Conservation (phyloP, 1,284 basidiomycete species). For the Cryptococcus floricola region DNA sequence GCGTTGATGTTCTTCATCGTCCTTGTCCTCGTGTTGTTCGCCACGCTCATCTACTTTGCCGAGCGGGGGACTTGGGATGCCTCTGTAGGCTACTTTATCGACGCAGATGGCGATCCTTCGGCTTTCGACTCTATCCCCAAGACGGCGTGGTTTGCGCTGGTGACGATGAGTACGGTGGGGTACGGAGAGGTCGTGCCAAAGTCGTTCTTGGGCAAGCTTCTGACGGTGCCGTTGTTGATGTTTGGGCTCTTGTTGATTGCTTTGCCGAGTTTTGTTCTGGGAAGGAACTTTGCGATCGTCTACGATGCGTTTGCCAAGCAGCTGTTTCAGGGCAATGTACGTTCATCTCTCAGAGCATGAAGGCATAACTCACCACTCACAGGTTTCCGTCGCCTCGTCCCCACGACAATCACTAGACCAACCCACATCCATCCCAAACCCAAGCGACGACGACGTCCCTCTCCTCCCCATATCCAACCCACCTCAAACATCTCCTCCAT, state of each 20-base stretch:
- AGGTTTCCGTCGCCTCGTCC: slow-evolving; percentile 8
- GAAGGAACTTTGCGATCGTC: slow-evolving; percentile 78
- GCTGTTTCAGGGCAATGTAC: slow-evolving; percentile 21
- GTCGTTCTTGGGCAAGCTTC: slow-evolving; percentile 71
- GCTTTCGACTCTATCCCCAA: slow-evolving; percentile 67
- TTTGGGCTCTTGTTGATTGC: slow-evolving; percentile 83
- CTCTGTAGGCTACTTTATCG: slow-evolving; percentile 70
- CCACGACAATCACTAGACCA: slow-evolving; percentile 1
- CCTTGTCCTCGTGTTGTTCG: slow-evolving; percentile 79
- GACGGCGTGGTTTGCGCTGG: slow-evolving; percentile 63
- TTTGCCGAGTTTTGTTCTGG: slow-evolving; percentile 80
- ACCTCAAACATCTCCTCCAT: slow-evolving; percentile 1
- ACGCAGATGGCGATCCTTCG: slow-evolving; percentile 66
- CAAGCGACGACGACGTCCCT: slow-evolving; percentile 4
- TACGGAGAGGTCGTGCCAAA: slow-evolving; percentile 80
- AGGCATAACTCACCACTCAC: neutral
- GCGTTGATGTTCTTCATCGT: slow-evolving; percentile 84
- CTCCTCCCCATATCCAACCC: slow-evolving; percentile 9
- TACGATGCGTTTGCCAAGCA: slow-evolving; percentile 66
- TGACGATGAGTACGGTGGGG: slow-evolving; percentile 50
- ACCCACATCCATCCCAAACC: slow-evolving; percentile 1
- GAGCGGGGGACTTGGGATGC: slow-evolving; percentile 84
- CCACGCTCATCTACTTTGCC: slow-evolving; percentile 79
- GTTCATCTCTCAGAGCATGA: slow-evolving; percentile 2
- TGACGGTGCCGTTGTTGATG: slow-evolving; percentile 76